phyloP scores from a whole-genome alignment of 1,284 basidiomycete species.

The Trametes pubescens region DNA sequence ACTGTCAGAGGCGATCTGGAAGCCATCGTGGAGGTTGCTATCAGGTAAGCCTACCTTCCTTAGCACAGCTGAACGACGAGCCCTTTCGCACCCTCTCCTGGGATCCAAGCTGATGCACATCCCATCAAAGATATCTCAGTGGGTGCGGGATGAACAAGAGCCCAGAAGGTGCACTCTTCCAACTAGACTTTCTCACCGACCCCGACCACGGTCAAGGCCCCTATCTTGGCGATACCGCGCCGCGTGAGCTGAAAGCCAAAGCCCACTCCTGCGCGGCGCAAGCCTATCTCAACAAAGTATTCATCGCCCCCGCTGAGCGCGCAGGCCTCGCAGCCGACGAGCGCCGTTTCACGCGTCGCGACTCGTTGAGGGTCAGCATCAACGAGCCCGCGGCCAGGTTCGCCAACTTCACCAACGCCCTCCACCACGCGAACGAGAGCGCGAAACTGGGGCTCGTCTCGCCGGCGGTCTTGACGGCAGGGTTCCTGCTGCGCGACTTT shows the following conservation, averaged over 20 bases:
- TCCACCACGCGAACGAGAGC: conserved; percentile 4
- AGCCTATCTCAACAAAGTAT: not conserved
- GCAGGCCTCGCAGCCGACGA: not conserved
- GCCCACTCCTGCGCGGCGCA: not conserved
- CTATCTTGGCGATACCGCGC: not conserved
- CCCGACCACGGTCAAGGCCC: not conserved
- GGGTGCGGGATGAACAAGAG: not conserved
- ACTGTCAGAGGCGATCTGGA: not conserved
- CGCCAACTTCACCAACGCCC: not conserved
- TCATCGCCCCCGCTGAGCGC: not conserved
- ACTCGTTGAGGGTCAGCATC: not conserved
- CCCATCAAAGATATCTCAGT: not conserved
- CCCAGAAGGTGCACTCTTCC: not conserved
- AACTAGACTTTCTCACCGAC: not conserved
- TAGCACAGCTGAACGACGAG: not conserved
- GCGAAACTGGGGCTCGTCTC: conserved; percentile 2
- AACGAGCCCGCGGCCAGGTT: not conserved
- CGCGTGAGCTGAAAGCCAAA: not conserved
- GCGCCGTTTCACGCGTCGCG: not conserved
- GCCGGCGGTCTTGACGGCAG: not conserved
- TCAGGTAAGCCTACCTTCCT: not conserved
- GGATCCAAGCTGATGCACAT: not conserved
- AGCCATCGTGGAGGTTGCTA: not conserved
- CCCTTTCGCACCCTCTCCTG: too few species aligned
- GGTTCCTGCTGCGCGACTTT: conserved; percentile 3